Evolutionary conservation across 2,329 filamentous ascomycete genomes (phyloP).

Genomic region (Davidsoniella neocaledoniae): DNA sequence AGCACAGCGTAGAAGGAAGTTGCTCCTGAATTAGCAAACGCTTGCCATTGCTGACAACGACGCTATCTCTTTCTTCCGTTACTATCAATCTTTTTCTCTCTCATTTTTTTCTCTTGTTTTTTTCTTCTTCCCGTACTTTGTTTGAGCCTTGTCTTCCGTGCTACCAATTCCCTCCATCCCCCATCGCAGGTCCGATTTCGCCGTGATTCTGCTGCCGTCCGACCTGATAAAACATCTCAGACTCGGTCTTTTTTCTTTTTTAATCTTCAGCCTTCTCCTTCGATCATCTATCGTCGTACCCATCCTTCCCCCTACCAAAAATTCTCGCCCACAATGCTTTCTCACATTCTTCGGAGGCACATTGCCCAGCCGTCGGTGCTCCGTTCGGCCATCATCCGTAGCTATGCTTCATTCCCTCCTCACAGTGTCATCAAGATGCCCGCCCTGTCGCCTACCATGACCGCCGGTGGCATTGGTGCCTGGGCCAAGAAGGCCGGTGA

Average conservation of each 20-base stretch:
- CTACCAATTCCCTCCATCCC: background rate
- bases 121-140: conserved; percentile 2
- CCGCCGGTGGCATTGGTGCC: conserved; percentile 80
- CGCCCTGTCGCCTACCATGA: conserved; percentile 95
- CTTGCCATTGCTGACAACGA: too few relatives aligned
- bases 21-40: background rate
- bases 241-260: background rate
- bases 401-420: conserved; percentile 72
- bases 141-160: conserved; percentile 2
- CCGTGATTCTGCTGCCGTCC: conserved; percentile 4
- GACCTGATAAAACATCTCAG: background rate
- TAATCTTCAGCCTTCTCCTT: background rate
- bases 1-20: background rate
- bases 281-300: background rate
- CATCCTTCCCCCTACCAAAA: background rate
- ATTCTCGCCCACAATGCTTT: conserved; percentile 10
- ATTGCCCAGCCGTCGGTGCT: conserved; percentile 18
- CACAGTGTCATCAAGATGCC: conserved; percentile 97
- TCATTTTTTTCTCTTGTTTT: background rate
- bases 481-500: conserved; percentile 99
- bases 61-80: background rate
- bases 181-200: conserved; percentile 11
- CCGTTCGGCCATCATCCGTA: conserved; percentile 38
- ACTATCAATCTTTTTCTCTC: conserved; percentile 4
- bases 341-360: conserved; percentile 12